Base-by-base conservation (phyloP, 257 asterid genomes). In the Lantana camara region DNA sequence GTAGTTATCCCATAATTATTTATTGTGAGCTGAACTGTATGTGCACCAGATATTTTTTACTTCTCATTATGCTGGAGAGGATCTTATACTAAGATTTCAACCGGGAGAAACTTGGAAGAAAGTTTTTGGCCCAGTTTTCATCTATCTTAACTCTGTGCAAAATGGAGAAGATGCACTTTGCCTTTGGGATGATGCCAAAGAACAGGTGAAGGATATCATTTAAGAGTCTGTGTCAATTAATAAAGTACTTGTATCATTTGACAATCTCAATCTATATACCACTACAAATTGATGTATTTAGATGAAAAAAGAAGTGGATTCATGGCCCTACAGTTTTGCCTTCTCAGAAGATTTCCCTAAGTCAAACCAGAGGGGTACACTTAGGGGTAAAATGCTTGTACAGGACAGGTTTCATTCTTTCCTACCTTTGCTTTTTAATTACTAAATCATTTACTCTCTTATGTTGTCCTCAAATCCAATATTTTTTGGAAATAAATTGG, bases 111-210 rank as follows among this genome's bases (percentile, higher is more conserved):
- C 57, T 50, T 87, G 95, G 95, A 87, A 84, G 80, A 87, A 87
- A 78, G 95, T 84, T 53, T 78, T 82, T 45, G 95, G 95, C 8
- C 95, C 92, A 11, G 84, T 87, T 74, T 87, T 84, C 64, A 57
- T 84, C 29, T 79, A 82, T 49, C 81, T 87, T 17, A 87, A 87
- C 69, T 82, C 84, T 40, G 73, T 61, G 23, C n/a, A 64, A 53
- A 71, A 70, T 44, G 73, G 48, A 50, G 60, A 76, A 27, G 79
- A 78, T 70, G 75, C 88, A 49, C 70, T 75, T 48, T 63, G 69
- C 19, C 89, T 87, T 15, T 84, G 95, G 92, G 55, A 69, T 52
- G 81, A 87, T 67, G 95, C 95, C 44, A 84, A 87, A 68, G 72
- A 74, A 45, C 85, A 75, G 92, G 95, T 84, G 60, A 71, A 65